Conservation (phyloP, 108 stramenopile genomes). For the Parietichytrium sp. region DNA sequence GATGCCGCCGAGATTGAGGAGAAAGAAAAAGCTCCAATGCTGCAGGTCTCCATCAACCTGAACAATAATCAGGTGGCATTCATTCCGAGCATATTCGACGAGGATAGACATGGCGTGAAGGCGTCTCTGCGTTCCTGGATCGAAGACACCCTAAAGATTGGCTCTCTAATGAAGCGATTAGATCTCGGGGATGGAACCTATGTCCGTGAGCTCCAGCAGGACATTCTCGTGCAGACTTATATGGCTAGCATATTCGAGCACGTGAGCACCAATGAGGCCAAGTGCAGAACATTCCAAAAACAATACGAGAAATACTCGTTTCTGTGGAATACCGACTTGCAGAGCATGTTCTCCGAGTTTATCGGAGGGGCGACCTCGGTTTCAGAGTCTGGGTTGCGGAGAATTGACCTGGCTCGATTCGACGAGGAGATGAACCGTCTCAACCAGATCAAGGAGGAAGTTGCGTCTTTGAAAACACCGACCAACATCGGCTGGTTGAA, state of each 20-base stretch:
- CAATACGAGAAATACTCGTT: constrained; percentile 69
- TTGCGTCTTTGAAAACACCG: constrained; percentile 55
- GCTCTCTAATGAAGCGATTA: constrained; percentile 74
- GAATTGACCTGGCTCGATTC: constrained; percentile 73
- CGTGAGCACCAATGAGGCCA: constrained; percentile 62
- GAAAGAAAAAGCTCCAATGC: constrained; percentile 69
- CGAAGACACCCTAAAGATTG: constrained; percentile 73
- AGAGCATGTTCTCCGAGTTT: constrained; percentile 69
- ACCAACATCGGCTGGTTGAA: constrained; percentile 79
- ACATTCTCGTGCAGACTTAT: constrained; percentile 64
- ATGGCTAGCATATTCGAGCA: constrained; percentile 69
- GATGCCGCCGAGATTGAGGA: constrained; percentile 62
- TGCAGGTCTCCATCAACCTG: constrained; percentile 73
- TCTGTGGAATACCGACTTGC: constrained; percentile 75
- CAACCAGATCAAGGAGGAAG: constrained; percentile 67
- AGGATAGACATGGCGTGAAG: not conserved
- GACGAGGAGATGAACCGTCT: constrained; percentile 72
- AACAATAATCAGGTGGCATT: constrained; percentile 62
- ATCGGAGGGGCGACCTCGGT: not conserved
- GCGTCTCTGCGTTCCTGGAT: constrained; percentile 53
- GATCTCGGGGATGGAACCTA: constrained; percentile 75
- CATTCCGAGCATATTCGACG: constrained; percentile 56
- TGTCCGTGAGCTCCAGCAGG: constrained; percentile 73
- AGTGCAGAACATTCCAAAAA: constrained; percentile 64
- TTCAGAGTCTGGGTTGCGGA: not conserved